Percentiles rank a stretch among this genome's conserved stretches.
These are phyloP conservation scores for Paramecium sexaurelia DNA, from an alignment of 73 alveolate genomes.

Conservation along the genomic window DNA sequence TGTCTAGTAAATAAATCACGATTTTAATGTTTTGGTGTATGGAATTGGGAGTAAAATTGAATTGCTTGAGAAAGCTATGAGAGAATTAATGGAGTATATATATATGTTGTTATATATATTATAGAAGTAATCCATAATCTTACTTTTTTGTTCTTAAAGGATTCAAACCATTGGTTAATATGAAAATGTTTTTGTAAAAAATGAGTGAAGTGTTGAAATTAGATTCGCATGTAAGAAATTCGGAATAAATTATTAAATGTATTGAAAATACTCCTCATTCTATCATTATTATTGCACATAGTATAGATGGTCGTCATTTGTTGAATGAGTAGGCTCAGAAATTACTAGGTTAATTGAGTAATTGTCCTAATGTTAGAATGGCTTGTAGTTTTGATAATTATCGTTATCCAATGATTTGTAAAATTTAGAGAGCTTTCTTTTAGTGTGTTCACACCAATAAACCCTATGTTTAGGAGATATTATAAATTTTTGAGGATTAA, in stretches of 20 bases:
- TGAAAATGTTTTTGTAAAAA: neutral
- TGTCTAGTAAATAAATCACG: neutral
- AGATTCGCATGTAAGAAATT: neutral
- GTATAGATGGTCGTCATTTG: conserved; percentile 27
- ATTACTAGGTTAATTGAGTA: neutral
- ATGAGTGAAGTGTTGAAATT: conserved; percentile 5
- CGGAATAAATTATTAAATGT: neutral
- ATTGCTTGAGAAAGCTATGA: neutral
- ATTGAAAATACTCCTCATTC: neutral
- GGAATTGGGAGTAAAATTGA: conserved; percentile 37
- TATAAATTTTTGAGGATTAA: neutral
- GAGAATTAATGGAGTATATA: neutral
- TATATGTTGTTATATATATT: neutral
- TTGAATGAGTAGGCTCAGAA: neutral
- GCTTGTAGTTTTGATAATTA: conserved; percentile 31
- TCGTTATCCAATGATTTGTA: neutral
- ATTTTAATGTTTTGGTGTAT: conserved; percentile 14
- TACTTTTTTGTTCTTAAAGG: conserved; percentile 6
- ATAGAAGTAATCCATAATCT: neutral
- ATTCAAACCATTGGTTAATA: neutral
- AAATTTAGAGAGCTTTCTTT: neutral
- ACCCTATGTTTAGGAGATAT: conserved; percentile 16
- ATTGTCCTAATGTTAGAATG: neutral
- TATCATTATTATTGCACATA: neutral
- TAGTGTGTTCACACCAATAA: neutral